These are phyloP conservation scores for Nicotiana benthamiana DNA, from an alignment of 257 asterid species.

Conservation along the genomic window DNA sequence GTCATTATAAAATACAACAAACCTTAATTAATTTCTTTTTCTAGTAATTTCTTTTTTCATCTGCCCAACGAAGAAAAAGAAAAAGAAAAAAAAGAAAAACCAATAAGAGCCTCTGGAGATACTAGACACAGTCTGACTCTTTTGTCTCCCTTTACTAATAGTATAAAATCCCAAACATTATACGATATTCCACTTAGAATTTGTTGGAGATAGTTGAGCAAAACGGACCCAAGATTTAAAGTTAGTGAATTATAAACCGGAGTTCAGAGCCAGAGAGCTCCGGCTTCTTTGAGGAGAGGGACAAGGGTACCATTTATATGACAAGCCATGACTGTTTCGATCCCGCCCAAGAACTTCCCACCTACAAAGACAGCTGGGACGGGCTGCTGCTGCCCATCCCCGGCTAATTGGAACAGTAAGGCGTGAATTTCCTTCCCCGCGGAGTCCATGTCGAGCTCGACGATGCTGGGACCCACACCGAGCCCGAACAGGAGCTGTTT, in stretches of 20 bases:
- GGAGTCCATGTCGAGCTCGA: constrained; percentile 66
- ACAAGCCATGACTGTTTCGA: constrained; percentile 72
- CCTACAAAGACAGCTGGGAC: constrained; percentile 78
- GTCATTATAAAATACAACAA: neutral
- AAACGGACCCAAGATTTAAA: neutral
- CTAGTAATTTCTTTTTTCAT: too few species aligned
- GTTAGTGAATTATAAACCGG: neutral
- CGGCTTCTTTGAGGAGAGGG: constrained; percentile 78
- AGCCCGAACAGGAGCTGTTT: constrained; percentile 75
- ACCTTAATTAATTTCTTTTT: neutral
- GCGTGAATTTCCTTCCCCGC: constrained; percentile 48
- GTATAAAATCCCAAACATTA: neutral
- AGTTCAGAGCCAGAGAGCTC: constrained; percentile 78
- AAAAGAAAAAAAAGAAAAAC: neutral
- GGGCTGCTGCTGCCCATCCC: constrained; percentile 27
- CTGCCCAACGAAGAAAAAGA: neutral
- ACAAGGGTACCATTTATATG: constrained; percentile 77
- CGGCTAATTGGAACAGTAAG: constrained; percentile 39
- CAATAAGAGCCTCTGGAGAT: neutral
- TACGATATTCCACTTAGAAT: too few species aligned
- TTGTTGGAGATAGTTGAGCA: neutral
- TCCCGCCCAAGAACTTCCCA: constrained; percentile 73
- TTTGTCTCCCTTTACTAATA: neutral
- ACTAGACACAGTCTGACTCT: neutral
- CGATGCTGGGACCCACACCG: constrained; percentile 73